Conservation (phyloP, 345 rosid genomes). For the Acer campestre region DNA sequence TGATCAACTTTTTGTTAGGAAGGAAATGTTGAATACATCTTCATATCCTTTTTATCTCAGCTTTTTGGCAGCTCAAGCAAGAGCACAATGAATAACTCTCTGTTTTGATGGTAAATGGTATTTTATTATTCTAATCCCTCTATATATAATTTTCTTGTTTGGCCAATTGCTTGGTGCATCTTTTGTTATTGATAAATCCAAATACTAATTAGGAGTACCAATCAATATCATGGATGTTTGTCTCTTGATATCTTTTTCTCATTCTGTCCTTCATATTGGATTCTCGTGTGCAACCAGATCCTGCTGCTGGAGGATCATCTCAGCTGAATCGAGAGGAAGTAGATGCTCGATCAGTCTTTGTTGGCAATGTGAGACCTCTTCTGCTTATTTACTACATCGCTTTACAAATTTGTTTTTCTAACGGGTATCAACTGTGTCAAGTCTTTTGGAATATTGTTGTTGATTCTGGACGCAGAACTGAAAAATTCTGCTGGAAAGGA, state of each 20-base stretch:
- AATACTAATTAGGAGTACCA: neutral
- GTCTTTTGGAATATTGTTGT: neutral
- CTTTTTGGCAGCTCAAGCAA: neutral
- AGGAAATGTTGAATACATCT: neutral
- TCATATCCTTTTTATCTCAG: neutral
- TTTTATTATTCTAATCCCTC: neutral
- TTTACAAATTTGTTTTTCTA: neutral
- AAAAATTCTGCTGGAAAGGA: neutral
- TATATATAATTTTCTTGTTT: slow-evolving; percentile 2
- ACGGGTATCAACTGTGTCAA: neutral
- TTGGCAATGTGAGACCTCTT: slow-evolving; percentile 72
- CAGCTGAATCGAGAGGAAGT: slow-evolving; percentile 71
- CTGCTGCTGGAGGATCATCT: slow-evolving; percentile 50
- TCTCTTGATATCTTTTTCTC: neutral
- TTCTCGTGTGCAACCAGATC: slow-evolving; percentile 46
- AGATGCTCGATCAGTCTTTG: slow-evolving; percentile 72
- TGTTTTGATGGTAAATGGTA: neutral
- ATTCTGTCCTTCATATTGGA: slow-evolving; percentile 17
- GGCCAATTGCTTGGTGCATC: neutral
- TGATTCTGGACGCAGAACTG: neutral
- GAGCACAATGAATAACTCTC: neutral
- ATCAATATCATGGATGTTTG: neutral
- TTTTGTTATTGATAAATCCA: neutral
- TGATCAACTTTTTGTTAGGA: neutral
- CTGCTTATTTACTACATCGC: slow-evolving; percentile 15